Conservation (phyloP, 345 rosid genomes). For the Ceriops zippeliana region DNA sequence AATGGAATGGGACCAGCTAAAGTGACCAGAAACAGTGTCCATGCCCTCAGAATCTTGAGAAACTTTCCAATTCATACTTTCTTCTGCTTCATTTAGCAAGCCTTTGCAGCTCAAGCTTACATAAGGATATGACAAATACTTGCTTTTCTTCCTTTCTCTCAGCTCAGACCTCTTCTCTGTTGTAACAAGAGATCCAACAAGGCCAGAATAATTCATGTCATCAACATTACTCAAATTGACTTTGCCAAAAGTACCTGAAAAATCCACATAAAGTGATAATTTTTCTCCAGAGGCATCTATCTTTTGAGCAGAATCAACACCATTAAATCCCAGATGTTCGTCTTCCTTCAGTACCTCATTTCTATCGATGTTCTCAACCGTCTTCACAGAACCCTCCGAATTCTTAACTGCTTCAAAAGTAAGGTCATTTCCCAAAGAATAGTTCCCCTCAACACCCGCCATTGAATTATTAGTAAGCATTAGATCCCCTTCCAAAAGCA, state of each 20-base stretch:
- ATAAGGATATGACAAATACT: slow-evolving; percentile 61
- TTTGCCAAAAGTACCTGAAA: slow-evolving; percentile 36
- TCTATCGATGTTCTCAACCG: slow-evolving; percentile 10
- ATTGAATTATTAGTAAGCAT: slow-evolving; percentile 3
- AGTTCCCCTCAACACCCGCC: slow-evolving; percentile 18
- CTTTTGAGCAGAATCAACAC: slow-evolving; percentile 33
- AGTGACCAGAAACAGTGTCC: slow-evolving; percentile 23
- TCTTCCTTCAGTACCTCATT: slow-evolving; percentile 33
- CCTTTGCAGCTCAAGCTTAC: slow-evolving; percentile 37
- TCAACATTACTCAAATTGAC: slow-evolving; percentile 14
- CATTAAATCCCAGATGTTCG: slow-evolving; percentile 15
- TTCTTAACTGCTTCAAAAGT: slow-evolving; percentile 7
- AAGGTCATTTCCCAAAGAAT: slow-evolving; percentile 15
- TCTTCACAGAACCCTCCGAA: not conserved
- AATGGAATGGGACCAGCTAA: slow-evolving; percentile 44
- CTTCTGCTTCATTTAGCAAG: slow-evolving; percentile 26
- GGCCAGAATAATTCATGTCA: slow-evolving; percentile 8
- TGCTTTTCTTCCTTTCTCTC: slow-evolving; percentile 68
- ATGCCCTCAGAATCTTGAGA: slow-evolving; percentile 19
- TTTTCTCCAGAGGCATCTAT: slow-evolving; percentile 50
- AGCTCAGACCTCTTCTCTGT: slow-evolving; percentile 33
- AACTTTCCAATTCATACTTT: slow-evolving; percentile 10
- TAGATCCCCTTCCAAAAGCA: slow-evolving; percentile 19
- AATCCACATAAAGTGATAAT: slow-evolving; percentile 69
- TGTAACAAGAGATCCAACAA: slow-evolving; percentile 9